These are phyloP conservation scores for Hypholoma fasciculare DNA, from an alignment of 768 basidiomycete species.

Conservation along the genomic window DNA sequence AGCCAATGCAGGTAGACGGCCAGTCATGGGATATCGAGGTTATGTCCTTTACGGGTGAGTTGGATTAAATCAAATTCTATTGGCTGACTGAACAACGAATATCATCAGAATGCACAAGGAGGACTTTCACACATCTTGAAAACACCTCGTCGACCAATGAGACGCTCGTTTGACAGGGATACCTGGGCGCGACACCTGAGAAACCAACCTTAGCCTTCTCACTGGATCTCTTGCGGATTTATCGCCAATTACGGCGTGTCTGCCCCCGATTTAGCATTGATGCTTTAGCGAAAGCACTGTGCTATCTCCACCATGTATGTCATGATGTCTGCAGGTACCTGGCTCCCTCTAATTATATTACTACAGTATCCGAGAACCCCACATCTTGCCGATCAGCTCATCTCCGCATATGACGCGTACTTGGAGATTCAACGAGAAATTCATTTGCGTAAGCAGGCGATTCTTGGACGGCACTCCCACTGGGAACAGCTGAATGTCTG, in stretches of 20 bases:
- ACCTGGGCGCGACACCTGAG: slow-evolving; percentile 1
- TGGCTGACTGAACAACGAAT: too few species aligned
- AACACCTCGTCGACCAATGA: too few species aligned
- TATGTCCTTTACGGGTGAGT: too few species aligned
- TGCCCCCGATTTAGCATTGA: slow-evolving; percentile 3
- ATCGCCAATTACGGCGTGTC: neutral
- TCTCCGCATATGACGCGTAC: slow-evolving; percentile 6
- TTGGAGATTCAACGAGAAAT: neutral
- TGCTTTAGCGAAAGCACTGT: neutral
- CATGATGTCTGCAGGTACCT: too few species aligned
- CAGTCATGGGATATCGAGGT: too few species aligned
- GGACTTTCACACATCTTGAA: too few species aligned
- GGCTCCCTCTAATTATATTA: too few species aligned
- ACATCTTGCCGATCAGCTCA: slow-evolving; percentile 10
- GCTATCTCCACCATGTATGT: neutral
- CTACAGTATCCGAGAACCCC: too few species aligned
- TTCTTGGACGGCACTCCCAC: neutral
- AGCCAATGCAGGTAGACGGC: too few species aligned
- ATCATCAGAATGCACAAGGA: too few species aligned
- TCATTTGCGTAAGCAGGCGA: neutral
- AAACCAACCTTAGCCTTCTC: neutral
- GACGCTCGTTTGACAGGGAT: neutral
- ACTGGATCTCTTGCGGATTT: neutral
- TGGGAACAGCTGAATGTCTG: slow-evolving; percentile 11
- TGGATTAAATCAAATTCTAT: too few species aligned